A percentile compares a stretch with the other conserved stretches of the same genome.
These are phyloP conservation scores for Apophysomyces sp. DNA, from an alignment of 371 early-diverging fungal genomes.

Conservation along the genomic window DNA sequence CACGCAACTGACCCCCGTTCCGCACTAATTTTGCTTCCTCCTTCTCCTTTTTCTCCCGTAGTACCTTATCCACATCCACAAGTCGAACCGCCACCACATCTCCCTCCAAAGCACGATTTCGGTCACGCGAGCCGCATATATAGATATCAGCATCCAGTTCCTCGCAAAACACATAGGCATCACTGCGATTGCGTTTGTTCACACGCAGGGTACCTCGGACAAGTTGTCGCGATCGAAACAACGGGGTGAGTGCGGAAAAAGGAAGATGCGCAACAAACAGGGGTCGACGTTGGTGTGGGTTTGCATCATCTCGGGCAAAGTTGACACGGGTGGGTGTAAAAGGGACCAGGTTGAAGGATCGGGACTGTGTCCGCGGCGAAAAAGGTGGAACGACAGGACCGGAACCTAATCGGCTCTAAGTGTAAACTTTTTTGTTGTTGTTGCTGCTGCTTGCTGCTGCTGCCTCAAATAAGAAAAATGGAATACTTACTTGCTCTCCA, in stretches of 20 bases:
- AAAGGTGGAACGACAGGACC: constrained; percentile 8
- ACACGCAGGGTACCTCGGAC: constrained; percentile 75
- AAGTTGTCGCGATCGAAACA: constrained; percentile 43
- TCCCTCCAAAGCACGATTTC: constrained; percentile 86
- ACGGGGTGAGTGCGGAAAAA: constrained; percentile 49
- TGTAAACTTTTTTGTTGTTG: not conserved
- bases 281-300: constrained; percentile 48
- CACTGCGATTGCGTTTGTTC: constrained; percentile 76
- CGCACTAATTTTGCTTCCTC: constrained; percentile 46
- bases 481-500: constrained; percentile 28
- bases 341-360: constrained; percentile 40
- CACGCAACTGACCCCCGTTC: constrained; percentile 39
- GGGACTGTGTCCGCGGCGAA: constrained; percentile 9
- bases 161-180: constrained; percentile 83
- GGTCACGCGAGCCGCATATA: constrained; percentile 68
- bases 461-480: not conserved
- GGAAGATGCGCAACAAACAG: constrained; percentile 56
- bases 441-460: no score
- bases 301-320: constrained; percentile 44
- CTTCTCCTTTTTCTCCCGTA: constrained; percentile 51
- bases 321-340: constrained; percentile 44
- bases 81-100: constrained; percentile 81
- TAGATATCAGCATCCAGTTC: constrained; percentile 67
- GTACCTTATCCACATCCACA: constrained; percentile 63
- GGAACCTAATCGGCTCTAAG: constrained; percentile 8